Base-by-base conservation (phyloP, 1,139 yeast species). In the Kazachstania sp. region DNA sequence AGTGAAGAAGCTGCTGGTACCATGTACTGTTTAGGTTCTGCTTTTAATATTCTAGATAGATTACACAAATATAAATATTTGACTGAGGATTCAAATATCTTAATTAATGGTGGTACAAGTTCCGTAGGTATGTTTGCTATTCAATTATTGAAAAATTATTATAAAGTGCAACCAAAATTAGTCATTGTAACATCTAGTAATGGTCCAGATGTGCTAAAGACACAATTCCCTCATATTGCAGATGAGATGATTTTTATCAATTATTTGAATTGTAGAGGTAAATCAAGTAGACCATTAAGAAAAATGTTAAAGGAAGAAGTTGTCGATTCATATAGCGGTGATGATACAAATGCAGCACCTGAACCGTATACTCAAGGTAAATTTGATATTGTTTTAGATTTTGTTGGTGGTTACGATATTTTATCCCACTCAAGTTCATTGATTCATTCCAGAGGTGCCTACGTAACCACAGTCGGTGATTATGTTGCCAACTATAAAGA, bases 81-180 rank as follows among this genome's bases (percentile, higher is more conserved):
- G 46, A 59, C 60, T 16, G 46, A 51, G 4, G 56, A 55, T 23
- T 51, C 63, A 8, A 63, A 61, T 38, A 74, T 84, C 1, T 67
- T 84, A 42, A 70, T 86, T 35, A 70, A 83, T 50, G 95, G 95
- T 40, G 92, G 84, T 13, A 78, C 85, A 5, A 78, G 92, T 2
- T 70, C 81, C 15, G 83, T 83, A 4, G 95, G 92, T 2, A 62
- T 78, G 49, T 74, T 71, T 65, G 73, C 76, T 2, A 70, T 79
- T 30, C 87, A 82, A 59, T 57, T 84, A 26, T 74, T 81, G 26
- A 79, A 77, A 54, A 59, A 68, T n/a, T 63, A 68, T 49, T 74
- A 71, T 52, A 68, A 72, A 6, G 73, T 77, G 3, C 63, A 61
- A 39, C 58, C 58, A 32, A 72, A 73, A 46, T 68, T 81, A 7